Evolutionary conservation across 768 basidiomycete genomes (phyloP).

Genomic region (Cubamyces sp.): DNA sequence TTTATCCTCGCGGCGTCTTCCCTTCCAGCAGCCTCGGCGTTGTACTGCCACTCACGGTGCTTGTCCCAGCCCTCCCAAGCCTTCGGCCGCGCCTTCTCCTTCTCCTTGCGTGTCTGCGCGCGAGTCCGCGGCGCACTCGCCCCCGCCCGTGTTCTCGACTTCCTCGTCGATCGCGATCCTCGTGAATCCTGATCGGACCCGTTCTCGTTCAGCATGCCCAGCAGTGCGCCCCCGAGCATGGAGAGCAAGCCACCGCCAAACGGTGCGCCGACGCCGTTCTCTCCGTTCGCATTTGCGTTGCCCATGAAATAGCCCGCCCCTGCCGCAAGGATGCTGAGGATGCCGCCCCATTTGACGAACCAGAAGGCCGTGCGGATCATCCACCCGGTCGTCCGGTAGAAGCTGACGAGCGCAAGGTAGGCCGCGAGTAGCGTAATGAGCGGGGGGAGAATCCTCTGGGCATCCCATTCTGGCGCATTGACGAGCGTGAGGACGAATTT

Average conservation of each 20-base stretch:
- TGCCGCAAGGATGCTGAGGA: conserved; percentile 59
- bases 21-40: conserved; percentile 29
- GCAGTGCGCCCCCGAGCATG: conserved; percentile 44
- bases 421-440: conserved; percentile 72
- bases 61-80: conserved; percentile 70
- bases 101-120: conserved; percentile 21
- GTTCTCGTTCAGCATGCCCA: conserved; percentile 47
- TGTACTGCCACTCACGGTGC: conserved; percentile 64
- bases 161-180: conserved; percentile 20
- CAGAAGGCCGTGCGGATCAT: conserved; percentile 66
- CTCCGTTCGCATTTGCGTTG: conserved; percentile 34
- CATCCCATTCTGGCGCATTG: conserved; percentile 62
- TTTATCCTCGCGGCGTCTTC: conserved; percentile 29
- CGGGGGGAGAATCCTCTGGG: conserved; percentile 71
- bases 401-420: conserved; percentile 74
- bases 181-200: conserved; percentile 31
- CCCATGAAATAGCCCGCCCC: conserved; percentile 59
- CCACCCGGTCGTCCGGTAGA: conserved; percentile 82
- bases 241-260: conserved; percentile 40
- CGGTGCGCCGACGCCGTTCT: conserved; percentile 39
- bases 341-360: conserved; percentile 77
- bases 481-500: conserved; percentile 52
- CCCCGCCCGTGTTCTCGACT: conserved; percentile 29
- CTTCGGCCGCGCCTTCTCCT: conserved; percentile 41
- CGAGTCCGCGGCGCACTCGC: conserved; percentile 7